Conservation (phyloP, 176 grass and related monocot genomes). For the Saccharum spontaneum region DNA sequence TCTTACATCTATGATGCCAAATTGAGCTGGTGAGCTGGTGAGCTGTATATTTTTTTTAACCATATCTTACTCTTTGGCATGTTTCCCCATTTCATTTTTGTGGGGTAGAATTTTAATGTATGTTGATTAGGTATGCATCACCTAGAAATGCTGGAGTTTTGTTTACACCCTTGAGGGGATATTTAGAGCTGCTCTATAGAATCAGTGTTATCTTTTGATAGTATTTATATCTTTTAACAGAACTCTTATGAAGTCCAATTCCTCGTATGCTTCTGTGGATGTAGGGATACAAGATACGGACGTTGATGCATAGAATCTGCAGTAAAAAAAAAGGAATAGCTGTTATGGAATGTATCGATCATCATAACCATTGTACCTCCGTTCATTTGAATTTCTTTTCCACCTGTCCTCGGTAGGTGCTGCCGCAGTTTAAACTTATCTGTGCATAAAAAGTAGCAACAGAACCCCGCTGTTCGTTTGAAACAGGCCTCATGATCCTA, state of each 20-base stretch:
- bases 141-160: conserved; percentile 6
- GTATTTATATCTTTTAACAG: not conserved
- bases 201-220: not conserved
- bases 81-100: not conserved
- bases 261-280: not conserved
- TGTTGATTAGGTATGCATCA: conserved; percentile 2
- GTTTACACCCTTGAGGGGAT: not conserved
- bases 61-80: not conserved
- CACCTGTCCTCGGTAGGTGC: conserved; percentile 29
- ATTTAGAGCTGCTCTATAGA: not conserved
- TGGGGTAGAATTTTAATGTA: conserved; percentile 10
- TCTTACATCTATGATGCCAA: conserved; percentile 11
- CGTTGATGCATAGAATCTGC: conserved; percentile 34
- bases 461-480: conserved; percentile 34
- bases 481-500: conserved; percentile 40
- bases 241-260: not conserved
- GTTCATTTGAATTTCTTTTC: conserved; percentile 29
- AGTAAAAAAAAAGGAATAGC: conserved; percentile 16
- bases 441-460: conserved; percentile 68
- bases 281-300: conserved; percentile 65
- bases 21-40: conserved; percentile 2
- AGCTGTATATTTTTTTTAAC: not conserved
- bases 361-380: conserved; percentile 21
- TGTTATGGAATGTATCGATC: conserved; percentile 20
- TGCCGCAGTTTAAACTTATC: conserved; percentile 20